Conservation (phyloP, 1,284 basidiomycete species). For the Xerocomus amazonicus region DNA sequence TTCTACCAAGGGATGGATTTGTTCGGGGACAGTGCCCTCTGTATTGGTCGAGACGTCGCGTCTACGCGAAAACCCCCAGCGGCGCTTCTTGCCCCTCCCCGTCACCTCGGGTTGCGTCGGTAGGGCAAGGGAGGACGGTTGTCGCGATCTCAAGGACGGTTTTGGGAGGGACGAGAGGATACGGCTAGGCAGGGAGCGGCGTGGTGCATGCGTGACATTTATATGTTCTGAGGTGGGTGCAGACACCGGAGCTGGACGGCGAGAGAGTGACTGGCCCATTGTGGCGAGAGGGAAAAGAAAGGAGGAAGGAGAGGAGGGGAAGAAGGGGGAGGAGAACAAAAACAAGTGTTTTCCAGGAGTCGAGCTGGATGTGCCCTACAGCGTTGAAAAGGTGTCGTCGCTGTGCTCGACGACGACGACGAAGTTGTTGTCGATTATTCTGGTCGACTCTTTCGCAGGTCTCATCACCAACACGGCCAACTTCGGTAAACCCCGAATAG, state of each 20-base stretch:
- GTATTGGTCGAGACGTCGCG: conserved; percentile 6
- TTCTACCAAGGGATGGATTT: conserved; percentile 13
- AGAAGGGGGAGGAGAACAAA: conserved; percentile 1
- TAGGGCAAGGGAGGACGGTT: conserved; percentile 19
- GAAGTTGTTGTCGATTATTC: conserved; percentile 27
- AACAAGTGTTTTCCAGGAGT: not conserved
- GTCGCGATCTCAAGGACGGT: conserved; percentile 24
- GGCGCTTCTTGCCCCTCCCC: conserved; percentile 33
- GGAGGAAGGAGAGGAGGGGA: no score
- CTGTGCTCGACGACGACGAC: conserved; percentile 17
- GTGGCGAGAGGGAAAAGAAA: conserved; percentile 10
- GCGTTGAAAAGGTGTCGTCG: conserved; percentile 10
- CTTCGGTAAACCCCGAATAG: conserved; percentile 20
- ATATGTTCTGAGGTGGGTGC: conserved; percentile 5
- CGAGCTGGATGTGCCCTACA: conserved; percentile 1
- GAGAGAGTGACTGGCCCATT: conserved; percentile 32
- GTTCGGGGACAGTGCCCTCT: conserved; percentile 11
- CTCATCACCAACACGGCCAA: conserved; percentile 23
- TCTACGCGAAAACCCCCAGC: conserved; percentile 40
- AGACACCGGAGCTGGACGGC: conserved; percentile 7
- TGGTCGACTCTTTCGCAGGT: conserved; percentile 25
- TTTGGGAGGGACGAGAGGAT: conserved; percentile 27
- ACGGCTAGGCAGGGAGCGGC: conserved; percentile 26
- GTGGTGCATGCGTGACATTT: conserved; percentile 3
- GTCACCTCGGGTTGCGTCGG: conserved; percentile 21